Evolutionary conservation across 768 basidiomycete species (phyloP).

Genomic region (Trametes sanguinea): DNA sequence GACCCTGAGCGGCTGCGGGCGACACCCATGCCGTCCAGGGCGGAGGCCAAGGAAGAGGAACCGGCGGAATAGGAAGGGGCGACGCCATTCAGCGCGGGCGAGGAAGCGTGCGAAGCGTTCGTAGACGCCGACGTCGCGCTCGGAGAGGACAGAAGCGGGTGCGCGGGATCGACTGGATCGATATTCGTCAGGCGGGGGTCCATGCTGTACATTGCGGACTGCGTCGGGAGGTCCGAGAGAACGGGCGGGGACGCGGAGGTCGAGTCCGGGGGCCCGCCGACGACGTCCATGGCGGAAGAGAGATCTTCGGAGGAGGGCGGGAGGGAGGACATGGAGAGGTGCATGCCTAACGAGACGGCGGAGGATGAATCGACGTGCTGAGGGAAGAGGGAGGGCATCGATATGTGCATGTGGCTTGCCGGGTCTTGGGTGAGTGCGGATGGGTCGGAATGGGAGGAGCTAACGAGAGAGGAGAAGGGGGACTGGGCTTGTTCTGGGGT

Average conservation of each 20-base stretch:
- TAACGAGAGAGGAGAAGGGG: conserved; percentile 23
- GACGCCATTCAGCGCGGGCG: conserved; percentile 36
- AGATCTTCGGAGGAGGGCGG: conserved; percentile 20
- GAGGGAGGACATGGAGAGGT: conserved; percentile 26
- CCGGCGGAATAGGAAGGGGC: conserved; percentile 31
- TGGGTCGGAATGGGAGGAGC: conserved; percentile 25
- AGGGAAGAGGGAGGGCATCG: conserved; percentile 27
- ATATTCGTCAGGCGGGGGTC: conserved; percentile 38
- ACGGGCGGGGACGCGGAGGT: conserved; percentile 38
- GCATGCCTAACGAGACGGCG: conserved; percentile 25
- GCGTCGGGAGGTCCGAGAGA: conserved; percentile 44
- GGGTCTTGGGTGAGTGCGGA: conserved; percentile 23
- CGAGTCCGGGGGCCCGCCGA: conserved; percentile 14
- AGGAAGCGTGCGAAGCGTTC: conserved; percentile 36
- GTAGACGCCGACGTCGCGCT: conserved; percentile 36
- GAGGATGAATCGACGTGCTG: conserved; percentile 26
- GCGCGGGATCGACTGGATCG: conserved; percentile 33
- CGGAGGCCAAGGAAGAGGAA: conserved; percentile 38
- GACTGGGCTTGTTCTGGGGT: conserved; percentile 15
- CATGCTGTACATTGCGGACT: conserved; percentile 36
- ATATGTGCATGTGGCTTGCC: conserved; percentile 24
- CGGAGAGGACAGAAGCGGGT: conserved; percentile 35
- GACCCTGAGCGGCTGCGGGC: conserved; percentile 37
- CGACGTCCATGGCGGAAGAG: conserved; percentile 29
- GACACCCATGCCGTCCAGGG: conserved; percentile 33